Evolutionary conservation across 1,284 basidiomycete genomes (phyloP).

Genomic region (Pterulicium gracile): DNA sequence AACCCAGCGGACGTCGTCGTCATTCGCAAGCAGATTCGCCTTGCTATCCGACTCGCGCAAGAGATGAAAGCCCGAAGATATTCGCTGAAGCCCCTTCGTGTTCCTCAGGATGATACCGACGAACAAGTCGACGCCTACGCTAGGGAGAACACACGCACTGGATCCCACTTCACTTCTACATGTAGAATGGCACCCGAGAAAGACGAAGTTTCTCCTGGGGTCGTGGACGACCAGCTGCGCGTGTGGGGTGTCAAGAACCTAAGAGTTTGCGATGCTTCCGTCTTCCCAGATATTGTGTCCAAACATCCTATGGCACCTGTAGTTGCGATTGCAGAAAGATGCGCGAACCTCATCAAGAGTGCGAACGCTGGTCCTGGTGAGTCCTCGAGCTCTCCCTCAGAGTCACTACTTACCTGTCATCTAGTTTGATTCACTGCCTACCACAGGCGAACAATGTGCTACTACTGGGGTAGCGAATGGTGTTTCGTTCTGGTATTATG

Average conservation of each 20-base stretch:
- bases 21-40: slow-evolving; percentile 15
- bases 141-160: slow-evolving; percentile 16
- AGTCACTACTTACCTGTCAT: too few relatives aligned
- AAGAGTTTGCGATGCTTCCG: slow-evolving; percentile 27
- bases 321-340: slow-evolving; percentile 25
- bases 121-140: slow-evolving; percentile 19
- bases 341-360: slow-evolving; percentile 15
- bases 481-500: too few relatives aligned
- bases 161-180: slow-evolving; percentile 25
- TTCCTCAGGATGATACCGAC: slow-evolving; percentile 17
- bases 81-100: slow-evolving; percentile 18
- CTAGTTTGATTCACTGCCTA: too few relatives aligned
- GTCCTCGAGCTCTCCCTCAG: too few relatives aligned
- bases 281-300: slow-evolving; percentile 25
- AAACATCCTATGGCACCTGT: slow-evolving; percentile 25
- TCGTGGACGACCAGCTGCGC: slow-evolving; percentile 35
- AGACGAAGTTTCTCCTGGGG: slow-evolving; percentile 23
- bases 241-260: slow-evolving; percentile 35
- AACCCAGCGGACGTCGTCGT: slow-evolving; percentile 15
- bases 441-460: too few relatives aligned
- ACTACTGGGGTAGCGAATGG: too few relatives aligned
- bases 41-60: slow-evolving; percentile 18
- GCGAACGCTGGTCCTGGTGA: too few relatives aligned
- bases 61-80: slow-evolving; percentile 21
- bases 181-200: slow-evolving; percentile 24